Evolutionary conservation across 495 filamentous ascomycete genomes (phyloP), one percentile per base, ranked within the genome.

Genomic region (Patellaria atrata): DNA sequence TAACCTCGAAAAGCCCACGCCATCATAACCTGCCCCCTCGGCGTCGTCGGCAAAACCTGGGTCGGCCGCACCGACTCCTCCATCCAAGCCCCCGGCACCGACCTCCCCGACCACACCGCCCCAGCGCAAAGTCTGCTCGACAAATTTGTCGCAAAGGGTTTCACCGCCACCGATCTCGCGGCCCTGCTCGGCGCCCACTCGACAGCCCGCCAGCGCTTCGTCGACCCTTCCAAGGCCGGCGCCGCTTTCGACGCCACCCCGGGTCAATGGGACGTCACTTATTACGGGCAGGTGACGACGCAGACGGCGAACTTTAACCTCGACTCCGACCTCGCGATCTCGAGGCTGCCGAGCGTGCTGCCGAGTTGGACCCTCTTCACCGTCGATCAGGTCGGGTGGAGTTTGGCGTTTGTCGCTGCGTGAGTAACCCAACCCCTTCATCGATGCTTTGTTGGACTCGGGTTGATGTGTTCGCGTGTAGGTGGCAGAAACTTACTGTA

Each of bases 131-230:
- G 28, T 22, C 33, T 44, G 8, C n/a, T 45, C 18, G 28, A 34
- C 14, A 27, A 44, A n/a, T 52, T 52, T 37, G 32, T 19, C 26
- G 45, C 38, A 26, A 43, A 47, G n/a, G 49, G 46, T 17, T 50
- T 52, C 47, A 41, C 37, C 9, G 35, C 40, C 9, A 37, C 18
- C 5, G 49, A 52, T 17, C 42, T 50, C 17, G 46, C 36, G 11
- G 49, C 49, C 8, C 43, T 52, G 5, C 35, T 52, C 14, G 49
- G 49, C 29, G 49, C 49, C 5, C 48, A 52, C 39, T 45, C 25
- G 6, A 24, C 38, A 1, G 38, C 48, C 9, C 28, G 17, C 11
- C 48, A 52, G 24, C 35, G 28, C 27, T 21, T 16, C 28, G 35
- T 37, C 22, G 38, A 48, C 18, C 37, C 36, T 2, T 35, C 40